Percentiles rank a stretch among this genome's conserved stretches.
Evolutionary conservation across 2,329 filamentous ascomycete species (phyloP).

Genomic region (Pseudopyricularia cyperi): DNA sequence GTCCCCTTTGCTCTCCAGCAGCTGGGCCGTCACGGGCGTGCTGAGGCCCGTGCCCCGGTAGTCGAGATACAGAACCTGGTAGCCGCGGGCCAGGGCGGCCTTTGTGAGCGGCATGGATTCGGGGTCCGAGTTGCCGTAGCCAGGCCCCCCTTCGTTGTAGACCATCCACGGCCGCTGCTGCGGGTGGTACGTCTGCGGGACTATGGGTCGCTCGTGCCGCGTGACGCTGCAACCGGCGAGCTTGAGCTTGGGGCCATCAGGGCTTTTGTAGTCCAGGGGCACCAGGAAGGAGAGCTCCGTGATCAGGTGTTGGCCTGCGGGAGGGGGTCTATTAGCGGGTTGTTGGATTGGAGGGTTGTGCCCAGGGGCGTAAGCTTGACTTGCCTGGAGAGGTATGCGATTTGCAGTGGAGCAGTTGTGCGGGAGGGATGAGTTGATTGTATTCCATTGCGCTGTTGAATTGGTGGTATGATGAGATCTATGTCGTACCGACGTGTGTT

Average conservation of each 20-base stretch:
- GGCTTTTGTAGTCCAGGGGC: constrained; percentile 62
- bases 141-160: constrained; percentile 79
- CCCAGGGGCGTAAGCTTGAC: no score
- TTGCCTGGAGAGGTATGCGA: constrained; percentile 25
- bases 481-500: not conserved
- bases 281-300: constrained; percentile 82
- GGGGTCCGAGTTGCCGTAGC: constrained; percentile 62
- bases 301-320: constrained; percentile 56
- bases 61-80: constrained; percentile 78
- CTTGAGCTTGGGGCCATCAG: constrained; percentile 46
- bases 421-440: not conserved
- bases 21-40: constrained; percentile 62
- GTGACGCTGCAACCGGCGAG: constrained; percentile 51
- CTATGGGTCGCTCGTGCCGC: constrained; percentile 3
- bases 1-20: constrained; percentile 51
- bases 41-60: constrained; percentile 83
- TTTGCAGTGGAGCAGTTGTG: constrained; percentile 22
- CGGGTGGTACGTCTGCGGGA: constrained; percentile 3
- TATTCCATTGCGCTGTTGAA: not conserved
- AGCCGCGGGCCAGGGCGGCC: constrained; percentile 62
- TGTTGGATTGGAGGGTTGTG: not conserved
- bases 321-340: not conserved
- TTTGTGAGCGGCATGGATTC: constrained; percentile 62
- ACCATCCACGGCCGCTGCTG: constrained; percentile 43
- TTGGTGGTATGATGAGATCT: not conserved